These are phyloP conservation scores for Lizonia empirigonia DNA, from an alignment of 2,329 filamentous ascomycete genomes.

Conservation along the genomic window DNA sequence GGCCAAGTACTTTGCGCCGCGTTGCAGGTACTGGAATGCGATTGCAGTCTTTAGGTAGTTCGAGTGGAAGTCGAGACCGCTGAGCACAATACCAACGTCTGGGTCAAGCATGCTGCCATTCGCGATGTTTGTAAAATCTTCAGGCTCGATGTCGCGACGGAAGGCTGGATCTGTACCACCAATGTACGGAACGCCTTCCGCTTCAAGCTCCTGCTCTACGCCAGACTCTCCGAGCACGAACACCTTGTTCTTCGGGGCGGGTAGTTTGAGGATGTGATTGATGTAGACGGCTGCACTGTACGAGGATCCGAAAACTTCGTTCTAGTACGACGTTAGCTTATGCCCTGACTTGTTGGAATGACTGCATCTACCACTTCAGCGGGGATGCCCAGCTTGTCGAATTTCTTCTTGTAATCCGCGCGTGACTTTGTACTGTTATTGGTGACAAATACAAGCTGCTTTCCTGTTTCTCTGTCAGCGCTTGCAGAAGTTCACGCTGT, in stretches of 20 bases:
- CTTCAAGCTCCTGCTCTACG: conserved; percentile 84
- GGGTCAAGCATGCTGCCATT: conserved; percentile 77
- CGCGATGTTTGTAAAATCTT: conserved; percentile 80
- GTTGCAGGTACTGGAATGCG: conserved; percentile 82
- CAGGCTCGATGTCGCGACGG: conserved; percentile 76
- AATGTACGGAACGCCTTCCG: conserved; percentile 78
- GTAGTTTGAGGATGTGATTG: conserved; percentile 82
- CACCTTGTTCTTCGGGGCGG: conserved; percentile 83
- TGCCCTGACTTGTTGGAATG: not conserved
- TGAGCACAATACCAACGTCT: conserved; percentile 86
- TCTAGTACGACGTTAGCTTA: conserved; percentile 50
- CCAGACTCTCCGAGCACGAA: conserved; percentile 91
- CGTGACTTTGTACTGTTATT: conserved; percentile 99
- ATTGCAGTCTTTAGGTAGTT: conserved; percentile 91
- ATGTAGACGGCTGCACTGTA: conserved; percentile 98
- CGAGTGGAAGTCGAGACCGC: conserved; percentile 89
- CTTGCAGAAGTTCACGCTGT: no score
- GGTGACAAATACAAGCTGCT: conserved; percentile 92
- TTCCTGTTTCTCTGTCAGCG: conserved; percentile 62
- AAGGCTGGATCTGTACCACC: conserved; percentile 84
- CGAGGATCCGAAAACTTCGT: conserved; percentile 94
- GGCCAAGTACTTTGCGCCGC: conserved; percentile 84
- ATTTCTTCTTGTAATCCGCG: conserved; percentile 89
- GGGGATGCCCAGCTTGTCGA: conserved; percentile 79
- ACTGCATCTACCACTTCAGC: conserved; percentile 62